phyloP scores from a whole-genome alignment of 2,329 filamentous ascomycete genomes.

The Amphichorda felina region DNA sequence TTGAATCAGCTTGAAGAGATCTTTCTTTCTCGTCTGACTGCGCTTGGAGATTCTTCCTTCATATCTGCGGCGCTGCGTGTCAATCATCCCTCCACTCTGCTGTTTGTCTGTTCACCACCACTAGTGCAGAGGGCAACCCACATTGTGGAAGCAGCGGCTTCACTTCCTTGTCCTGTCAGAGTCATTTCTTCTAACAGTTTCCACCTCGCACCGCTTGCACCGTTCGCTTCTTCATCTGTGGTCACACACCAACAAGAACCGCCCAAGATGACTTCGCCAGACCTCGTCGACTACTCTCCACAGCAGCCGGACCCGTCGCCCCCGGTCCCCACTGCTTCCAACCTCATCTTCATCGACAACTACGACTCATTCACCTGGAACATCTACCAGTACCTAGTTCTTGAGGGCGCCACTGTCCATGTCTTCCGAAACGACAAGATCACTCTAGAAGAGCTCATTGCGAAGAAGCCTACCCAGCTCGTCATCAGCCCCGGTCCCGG shows the following conservation, averaged over 20 bases:
- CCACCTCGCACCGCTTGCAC: no score
- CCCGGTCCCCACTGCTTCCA: constrained; percentile 68
- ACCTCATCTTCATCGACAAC: constrained; percentile 94
- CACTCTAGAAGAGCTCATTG: constrained; percentile 69
- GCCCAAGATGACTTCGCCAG: constrained; percentile 32
- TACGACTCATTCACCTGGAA: constrained; percentile 99
- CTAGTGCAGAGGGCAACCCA: no score
- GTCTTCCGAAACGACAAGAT: constrained; percentile 92
- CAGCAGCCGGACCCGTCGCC: constrained; percentile 66
- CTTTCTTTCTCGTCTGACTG: no score
- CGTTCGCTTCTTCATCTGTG: no score
- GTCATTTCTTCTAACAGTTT: no score
- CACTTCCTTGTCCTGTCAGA: no score
- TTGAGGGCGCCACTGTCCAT: constrained; percentile 86
- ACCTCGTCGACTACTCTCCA: constrained; percentile 70
- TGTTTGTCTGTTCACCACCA: no score
- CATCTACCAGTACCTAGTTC: constrained; percentile 92
- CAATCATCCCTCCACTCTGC: no score
- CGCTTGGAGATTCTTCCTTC: no score
- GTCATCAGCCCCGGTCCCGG: constrained; percentile 93
- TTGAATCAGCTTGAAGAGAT: no score
- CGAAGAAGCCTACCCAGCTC: constrained; percentile 79
- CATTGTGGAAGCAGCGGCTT: no score
- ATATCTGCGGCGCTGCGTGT: no score
- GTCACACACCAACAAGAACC: background rate